A percentile compares a stretch with the other conserved stretches of the same genome.
Conservation (phyloP, 805 yeast genomes). For the Saccharomycopsis fodiens region DNA sequence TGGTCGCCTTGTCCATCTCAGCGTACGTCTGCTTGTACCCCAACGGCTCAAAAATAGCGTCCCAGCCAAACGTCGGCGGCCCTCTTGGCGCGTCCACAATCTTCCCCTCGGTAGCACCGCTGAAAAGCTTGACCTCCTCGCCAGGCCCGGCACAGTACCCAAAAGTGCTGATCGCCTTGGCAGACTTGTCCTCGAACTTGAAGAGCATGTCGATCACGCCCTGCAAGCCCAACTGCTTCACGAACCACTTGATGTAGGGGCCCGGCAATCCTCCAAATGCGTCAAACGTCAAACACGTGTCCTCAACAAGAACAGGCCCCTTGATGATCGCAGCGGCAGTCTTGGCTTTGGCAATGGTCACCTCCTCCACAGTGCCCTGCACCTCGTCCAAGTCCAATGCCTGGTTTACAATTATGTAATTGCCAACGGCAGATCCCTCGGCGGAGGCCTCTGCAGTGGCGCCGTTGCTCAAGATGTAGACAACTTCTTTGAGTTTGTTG, state of each 20-base stretch:
- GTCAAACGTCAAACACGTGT: conserved; percentile 79
- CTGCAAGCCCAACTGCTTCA: conserved; percentile 62
- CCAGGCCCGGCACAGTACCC: conserved; percentile 86
- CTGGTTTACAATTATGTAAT: conserved; percentile 47
- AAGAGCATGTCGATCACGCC: conserved; percentile 72
- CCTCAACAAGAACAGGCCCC: conserved; percentile 92
- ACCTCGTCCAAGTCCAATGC: conserved; percentile 80
- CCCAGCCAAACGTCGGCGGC: conserved; percentile 88
- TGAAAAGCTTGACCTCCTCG: conserved; percentile 63
- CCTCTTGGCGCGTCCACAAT: conserved; percentile 74
- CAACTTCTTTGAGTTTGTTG: conserved; percentile 81
- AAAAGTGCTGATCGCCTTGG: conserved; percentile 85
- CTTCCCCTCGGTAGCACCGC: conserved; percentile 74
- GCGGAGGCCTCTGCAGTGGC: conserved; percentile 24
- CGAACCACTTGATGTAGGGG: conserved; percentile 92
- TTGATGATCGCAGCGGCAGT: conserved; percentile 55
- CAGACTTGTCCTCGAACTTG: conserved; percentile 77
- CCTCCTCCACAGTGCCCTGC: conserved; percentile 81
- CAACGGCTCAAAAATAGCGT: conserved; percentile 77
- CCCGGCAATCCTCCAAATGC: conserved; percentile 89
- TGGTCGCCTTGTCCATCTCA: conserved; percentile 70
- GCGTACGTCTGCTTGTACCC: conserved; percentile 78
- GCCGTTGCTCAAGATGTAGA: conserved; percentile 54
- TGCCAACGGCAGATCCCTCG: conserved; percentile 34
- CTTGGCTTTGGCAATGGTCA: conserved; percentile 71